Evolutionary conservation across 2,329 filamentous ascomycete genomes (phyloP), one percentile per base, ranked within the genome.

Genomic region (Trichoderma oligosporum): DNA sequence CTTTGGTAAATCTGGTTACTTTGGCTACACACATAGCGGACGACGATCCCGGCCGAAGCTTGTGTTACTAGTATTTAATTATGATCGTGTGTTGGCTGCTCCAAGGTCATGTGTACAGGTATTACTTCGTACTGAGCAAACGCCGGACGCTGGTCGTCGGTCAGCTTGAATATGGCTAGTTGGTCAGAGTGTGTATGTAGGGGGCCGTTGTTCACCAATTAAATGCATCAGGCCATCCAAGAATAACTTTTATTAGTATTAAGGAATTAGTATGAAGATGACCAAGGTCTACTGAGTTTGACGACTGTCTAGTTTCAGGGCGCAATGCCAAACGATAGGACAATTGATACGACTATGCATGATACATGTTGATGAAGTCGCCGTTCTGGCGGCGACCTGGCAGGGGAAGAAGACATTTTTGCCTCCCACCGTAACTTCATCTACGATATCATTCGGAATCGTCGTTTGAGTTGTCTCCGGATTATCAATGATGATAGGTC

Each of bases 191-290:
- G 33, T 14, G 33, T 20, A 42, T 42, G 48, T 52, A 52, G 38
- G 48, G 48, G 48, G 36, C 48, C 14, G 36, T 14, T 52, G 36
- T 22, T 52, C 48, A 52, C 48, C 48, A 36, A 52, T 52, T 41
- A 22, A 22, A 14, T 39, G 2, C 18, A n/a, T 41, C 27, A 31
- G 27, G n/a, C n/a, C n/a, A n/a, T n/a, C n/a, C n/a, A n/a, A 27
- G 16, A 38, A 27, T 8, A 22, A 41, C 18, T 20, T 20, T 20
- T 11, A 2, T 18, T 12, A 12, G 11, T 9, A 24, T 14, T 41
- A n/a, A n/a, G n/a, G n/a, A n/a, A n/a, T n/a, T n/a, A n/a, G n/a
- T n/a, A n/a, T n/a, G n/a, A n/a, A n/a, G n/a, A n/a, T n/a, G n/a
- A n/a, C n/a, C n/a, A n/a, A n/a, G n/a, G n/a, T n/a, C n/a, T n/a